phyloP scores from a whole-genome alignment of 202 grass and related monocot species.

The Carex sylvatica region DNA sequence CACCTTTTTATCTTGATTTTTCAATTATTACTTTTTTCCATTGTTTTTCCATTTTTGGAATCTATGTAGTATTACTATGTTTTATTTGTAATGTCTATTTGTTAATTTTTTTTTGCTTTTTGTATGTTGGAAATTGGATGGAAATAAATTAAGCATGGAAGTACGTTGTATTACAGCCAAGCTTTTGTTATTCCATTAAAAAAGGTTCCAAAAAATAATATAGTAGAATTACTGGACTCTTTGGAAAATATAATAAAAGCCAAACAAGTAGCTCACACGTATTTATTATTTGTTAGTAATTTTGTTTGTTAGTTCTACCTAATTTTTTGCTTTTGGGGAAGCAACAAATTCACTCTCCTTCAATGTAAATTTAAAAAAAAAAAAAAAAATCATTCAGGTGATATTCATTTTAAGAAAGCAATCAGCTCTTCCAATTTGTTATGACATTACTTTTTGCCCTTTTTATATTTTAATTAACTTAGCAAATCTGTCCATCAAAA shows the following conservation, averaged over 20 bases:
- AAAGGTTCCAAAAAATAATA: background rate
- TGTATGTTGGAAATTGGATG: background rate
- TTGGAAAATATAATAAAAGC: background rate
- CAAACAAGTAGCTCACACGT: background rate
- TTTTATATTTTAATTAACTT: background rate
- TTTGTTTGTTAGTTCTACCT: background rate
- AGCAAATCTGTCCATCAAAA: background rate
- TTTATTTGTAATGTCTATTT: background rate
- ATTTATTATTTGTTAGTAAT: background rate
- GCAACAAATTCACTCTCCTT: no score
- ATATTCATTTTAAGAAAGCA: no score
- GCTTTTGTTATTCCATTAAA: background rate
- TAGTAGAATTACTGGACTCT: background rate
- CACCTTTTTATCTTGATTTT: background rate
- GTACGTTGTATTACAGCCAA: background rate
- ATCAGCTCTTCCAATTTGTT: no score
- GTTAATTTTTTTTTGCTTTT: background rate
- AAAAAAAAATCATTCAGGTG: no score
- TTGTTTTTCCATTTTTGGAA: background rate
- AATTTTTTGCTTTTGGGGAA: no score
- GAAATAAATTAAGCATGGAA: background rate
- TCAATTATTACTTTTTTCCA: background rate
- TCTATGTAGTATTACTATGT: background rate
- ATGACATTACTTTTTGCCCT: background rate
- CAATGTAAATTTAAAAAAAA: no score